A percentile compares a stretch with the other conserved stretches of the same genome.
These are phyloP conservation scores for Rubroshorea leprosula DNA, from an alignment of 345 rosid genomes.

Conservation along the genomic window DNA sequence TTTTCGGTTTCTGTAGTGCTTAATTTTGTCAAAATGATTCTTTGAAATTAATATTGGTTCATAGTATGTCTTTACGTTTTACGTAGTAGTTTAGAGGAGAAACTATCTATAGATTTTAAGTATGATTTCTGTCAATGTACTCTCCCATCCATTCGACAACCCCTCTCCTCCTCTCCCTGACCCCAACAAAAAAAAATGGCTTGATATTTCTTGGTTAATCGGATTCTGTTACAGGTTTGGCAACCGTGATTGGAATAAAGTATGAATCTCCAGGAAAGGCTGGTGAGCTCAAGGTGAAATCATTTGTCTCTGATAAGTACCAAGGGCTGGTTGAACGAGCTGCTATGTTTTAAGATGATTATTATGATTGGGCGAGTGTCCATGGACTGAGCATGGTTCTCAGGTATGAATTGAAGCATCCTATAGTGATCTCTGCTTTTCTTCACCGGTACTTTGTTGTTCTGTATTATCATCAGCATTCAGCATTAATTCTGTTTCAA, in stretches of 20 bases:
- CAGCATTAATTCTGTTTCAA: too few species aligned
- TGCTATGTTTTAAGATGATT: neutral
- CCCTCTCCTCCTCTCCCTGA: too few species aligned
- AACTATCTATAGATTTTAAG: too few species aligned
- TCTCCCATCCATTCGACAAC: too few species aligned
- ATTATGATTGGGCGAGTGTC: neutral
- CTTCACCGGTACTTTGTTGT: too few species aligned
- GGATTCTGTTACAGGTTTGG: conserved; percentile 42
- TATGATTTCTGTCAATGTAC: too few species aligned
- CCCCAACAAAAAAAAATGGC: too few species aligned
- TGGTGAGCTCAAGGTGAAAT: conserved; percentile 55
- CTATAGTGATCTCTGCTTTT: too few species aligned
- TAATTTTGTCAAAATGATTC: neutral
- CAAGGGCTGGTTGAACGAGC: conserved; percentile 1
- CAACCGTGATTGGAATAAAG: conserved; percentile 80
- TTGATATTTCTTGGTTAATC: neutral
- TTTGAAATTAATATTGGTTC: neutral
- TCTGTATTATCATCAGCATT: too few species aligned
- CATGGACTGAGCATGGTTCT: neutral
- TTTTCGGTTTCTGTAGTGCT: neutral
- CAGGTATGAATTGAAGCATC: neutral
- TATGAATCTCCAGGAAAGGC: conserved; percentile 48
- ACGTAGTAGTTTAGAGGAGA: too few species aligned
- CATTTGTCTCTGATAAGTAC: conserved; percentile 3
- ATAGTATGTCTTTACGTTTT: neutral